Base-by-base conservation (phyloP, 2,329 filamentous ascomycete genomes). In the Zymoseptoria ardabiliae region DNA sequence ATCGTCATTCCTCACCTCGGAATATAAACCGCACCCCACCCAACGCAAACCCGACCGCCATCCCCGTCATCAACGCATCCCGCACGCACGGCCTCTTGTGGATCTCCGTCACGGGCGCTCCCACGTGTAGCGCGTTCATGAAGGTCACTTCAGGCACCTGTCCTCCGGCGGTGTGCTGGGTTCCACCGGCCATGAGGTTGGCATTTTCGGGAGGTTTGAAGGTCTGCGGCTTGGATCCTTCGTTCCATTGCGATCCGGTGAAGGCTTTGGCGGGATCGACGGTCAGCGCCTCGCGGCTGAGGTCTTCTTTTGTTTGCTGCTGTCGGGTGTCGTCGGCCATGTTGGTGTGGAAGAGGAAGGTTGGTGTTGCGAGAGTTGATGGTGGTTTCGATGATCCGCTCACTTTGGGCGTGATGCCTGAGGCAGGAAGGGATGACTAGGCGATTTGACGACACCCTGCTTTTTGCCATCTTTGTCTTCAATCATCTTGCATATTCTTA, bases 21-120 rank as follows among this genome's bases (percentile, higher is more conserved):
- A 91, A 76, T 21, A 97, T 79, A 68, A 86, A 88, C 63, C 88
- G 84, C 57, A 92, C 69, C 60, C 86, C 87, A 57, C 92, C 93
- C 30, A 90, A 75, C 3, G 82, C 88, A 63, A 91, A 89, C 3
- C 90, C 94, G 2, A 84, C 82, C 0, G 85, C 88, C 68, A 99
- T 95, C 22, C 91, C 94, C 1, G 89, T 85, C 66, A 97, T 77
- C 56, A 96, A 79, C 2, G 90, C 87, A 71, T 96, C 88, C 62
- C 92, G 82, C 20, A 90, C 88, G 74, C 94, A 97, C 0, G 93
- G 93, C 59, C 85, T 83, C 73, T 88, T 87, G 73, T 92, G 87
- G 56, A 95, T 79, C 51, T 85, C 83, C 51, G 84, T 74, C 64
- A 92, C 88, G 69, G 93, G 90, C 48, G 86, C 79, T 85, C 56